Conservation (phyloP, 345 rosid species). For the Cardamine chenopodiifolia region DNA sequence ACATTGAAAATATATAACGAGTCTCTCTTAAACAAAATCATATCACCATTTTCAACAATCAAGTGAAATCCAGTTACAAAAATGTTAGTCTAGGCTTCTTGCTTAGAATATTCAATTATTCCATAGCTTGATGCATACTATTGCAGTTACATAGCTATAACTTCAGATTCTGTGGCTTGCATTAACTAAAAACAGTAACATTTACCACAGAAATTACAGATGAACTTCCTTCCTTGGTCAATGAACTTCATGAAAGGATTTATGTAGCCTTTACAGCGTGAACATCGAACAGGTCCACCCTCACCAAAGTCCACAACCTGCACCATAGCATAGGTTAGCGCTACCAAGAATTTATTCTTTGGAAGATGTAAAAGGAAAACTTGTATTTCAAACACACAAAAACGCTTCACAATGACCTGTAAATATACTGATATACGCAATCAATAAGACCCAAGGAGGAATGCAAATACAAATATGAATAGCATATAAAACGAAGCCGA, state of each 20-base stretch:
- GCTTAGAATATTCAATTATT: conserved; percentile 9
- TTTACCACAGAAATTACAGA: conserved; percentile 83
- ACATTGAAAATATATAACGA: conserved; percentile 3
- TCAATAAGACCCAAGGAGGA: conserved; percentile 7
- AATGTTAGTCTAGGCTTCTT: conserved; percentile 20
- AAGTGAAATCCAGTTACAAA: conserved; percentile 17
- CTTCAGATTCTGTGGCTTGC: conserved; percentile 2
- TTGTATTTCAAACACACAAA: conserved; percentile 7
- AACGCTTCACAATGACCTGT: conserved; percentile 16
- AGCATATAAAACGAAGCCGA: not conserved
- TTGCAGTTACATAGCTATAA: conserved; percentile 4
- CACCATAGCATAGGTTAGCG: conserved; percentile 30
- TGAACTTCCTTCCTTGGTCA: conserved; percentile 88
- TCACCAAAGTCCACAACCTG: conserved; percentile 96
- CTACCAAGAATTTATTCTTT: conserved; percentile 15
- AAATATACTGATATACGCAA: conserved; percentile 10
- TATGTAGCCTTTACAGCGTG: conserved; percentile 92
- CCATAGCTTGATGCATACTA: conserved; percentile 10
- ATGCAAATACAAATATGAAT: not conserved
- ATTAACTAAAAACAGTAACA: conserved; percentile 35
- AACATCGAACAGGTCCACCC: conserved; percentile 87
- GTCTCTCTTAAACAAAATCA: conserved; percentile 21
- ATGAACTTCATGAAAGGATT: conserved; percentile 92
- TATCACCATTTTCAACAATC: conserved; percentile 1
- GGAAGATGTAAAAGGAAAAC: conserved; percentile 7